phyloP scores from a whole-genome alignment of 2,329 filamentous ascomycete species.

The Penicillium sp. region DNA sequence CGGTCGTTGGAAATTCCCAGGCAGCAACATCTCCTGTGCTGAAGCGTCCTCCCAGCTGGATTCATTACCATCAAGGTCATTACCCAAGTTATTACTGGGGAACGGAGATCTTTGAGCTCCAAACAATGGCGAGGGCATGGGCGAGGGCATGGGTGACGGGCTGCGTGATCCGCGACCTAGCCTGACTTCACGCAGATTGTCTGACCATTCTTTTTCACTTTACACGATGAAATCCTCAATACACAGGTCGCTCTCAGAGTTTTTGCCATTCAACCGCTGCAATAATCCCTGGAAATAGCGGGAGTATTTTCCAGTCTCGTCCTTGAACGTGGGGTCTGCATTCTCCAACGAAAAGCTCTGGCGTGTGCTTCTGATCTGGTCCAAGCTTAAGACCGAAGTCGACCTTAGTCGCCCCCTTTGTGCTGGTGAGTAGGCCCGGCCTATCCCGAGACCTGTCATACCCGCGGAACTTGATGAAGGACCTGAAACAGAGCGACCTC shows the following conservation, averaged over 20 bases:
- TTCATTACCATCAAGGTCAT: constrained; percentile 45
- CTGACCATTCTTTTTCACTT: constrained; percentile 68
- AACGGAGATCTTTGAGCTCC: constrained; percentile 36
- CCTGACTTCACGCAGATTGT: constrained; percentile 57
- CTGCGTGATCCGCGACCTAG: constrained; percentile 49
- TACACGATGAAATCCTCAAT: constrained; percentile 67
- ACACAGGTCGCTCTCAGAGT: constrained; percentile 59
- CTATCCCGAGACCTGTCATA: background rate
- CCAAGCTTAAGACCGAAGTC: constrained; percentile 54
- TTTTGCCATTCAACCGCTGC: constrained; percentile 55
- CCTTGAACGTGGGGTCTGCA: constrained; percentile 67
- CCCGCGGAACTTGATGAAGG: background rate
- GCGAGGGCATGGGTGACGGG: constrained; percentile 25
- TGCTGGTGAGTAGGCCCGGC: background rate
- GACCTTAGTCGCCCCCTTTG: constrained; percentile 36
- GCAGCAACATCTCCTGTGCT: constrained; percentile 57
- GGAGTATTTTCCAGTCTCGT: constrained; percentile 62
- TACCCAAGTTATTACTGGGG: constrained; percentile 39
- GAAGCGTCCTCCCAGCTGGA: constrained; percentile 54
- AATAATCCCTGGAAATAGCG: constrained; percentile 59
- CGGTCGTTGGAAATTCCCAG: constrained; percentile 57
- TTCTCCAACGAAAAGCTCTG: constrained; percentile 64
- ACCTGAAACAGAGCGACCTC: background rate
- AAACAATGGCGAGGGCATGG: constrained; percentile 32
- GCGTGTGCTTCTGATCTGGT: constrained; percentile 60